Evolutionary conservation across 441 rosid genomes (phyloP).

Genomic region (Viola pubescens): DNA sequence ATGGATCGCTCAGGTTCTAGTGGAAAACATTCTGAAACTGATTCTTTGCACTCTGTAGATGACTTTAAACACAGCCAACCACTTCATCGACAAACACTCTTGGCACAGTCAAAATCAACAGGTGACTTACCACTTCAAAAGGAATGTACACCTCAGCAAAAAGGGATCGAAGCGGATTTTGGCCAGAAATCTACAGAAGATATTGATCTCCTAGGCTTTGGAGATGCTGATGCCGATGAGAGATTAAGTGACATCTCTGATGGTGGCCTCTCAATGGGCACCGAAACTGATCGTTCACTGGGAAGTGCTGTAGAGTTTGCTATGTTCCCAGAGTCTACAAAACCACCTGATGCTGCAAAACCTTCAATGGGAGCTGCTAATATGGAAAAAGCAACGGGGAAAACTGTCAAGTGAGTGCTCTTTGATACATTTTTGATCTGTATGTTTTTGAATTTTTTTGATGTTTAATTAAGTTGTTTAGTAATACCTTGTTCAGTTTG

Average conservation of each 20-base stretch:
- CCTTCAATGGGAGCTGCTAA: constrained; percentile 9
- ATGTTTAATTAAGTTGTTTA: background rate
- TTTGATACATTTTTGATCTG: background rate
- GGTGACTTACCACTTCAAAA: constrained; percentile 31
- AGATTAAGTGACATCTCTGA: constrained; percentile 95
- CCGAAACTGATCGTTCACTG: constrained; percentile 79
- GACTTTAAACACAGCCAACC: constrained; percentile 12
- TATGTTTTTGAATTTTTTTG: background rate
- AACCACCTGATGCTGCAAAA: constrained; percentile 26
- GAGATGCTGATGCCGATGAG: constrained; percentile 70
- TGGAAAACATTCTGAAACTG: constrained; percentile 51
- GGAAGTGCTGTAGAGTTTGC: constrained; percentile 61
- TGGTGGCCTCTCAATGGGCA: constrained; percentile 81
- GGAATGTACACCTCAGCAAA: constrained; percentile 29
- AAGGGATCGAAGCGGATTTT: constrained; percentile 24
- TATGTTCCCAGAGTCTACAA: constrained; percentile 60
- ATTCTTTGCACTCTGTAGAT: constrained; percentile 50
- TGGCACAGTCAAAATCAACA: constrained; percentile 20
- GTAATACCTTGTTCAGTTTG: background rate
- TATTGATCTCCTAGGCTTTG: constrained; percentile 64
- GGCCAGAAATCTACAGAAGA: constrained; percentile 45
- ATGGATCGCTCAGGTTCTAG: constrained; percentile 21
- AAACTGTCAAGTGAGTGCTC: constrained; percentile 44
- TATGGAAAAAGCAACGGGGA: constrained; percentile 16
- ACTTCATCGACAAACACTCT: background rate